phyloP scores from a whole-genome alignment of 2,329 filamentous ascomycete species.

The Sporothrix pallida region DNA sequence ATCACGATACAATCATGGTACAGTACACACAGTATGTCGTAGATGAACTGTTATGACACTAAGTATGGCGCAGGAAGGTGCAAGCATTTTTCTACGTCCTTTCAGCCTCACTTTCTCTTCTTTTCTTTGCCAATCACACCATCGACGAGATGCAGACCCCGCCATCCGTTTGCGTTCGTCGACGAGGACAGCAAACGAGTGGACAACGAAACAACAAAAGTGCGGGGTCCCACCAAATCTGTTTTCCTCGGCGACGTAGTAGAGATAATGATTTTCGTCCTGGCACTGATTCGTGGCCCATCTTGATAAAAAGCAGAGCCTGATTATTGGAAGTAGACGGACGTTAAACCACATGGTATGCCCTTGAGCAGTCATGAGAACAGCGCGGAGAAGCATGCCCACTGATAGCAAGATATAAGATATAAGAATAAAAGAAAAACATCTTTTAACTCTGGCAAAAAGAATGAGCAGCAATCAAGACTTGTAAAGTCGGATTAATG shows the following conservation, averaged over 20 bases:
- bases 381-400: not conserved
- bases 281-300: not conserved
- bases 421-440: not conserved
- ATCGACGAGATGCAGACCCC: not conserved
- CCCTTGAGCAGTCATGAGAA: not conserved
- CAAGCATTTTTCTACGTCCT: not conserved
- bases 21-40: too few species aligned
- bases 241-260: not conserved
- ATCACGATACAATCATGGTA: not conserved
- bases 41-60: not conserved
- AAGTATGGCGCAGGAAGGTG: not conserved
- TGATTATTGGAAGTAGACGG: not conserved
- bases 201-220: not conserved
- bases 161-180: not conserved
- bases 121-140: not conserved
- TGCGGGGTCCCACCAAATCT: not conserved
- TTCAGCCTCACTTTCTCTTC: not conserved
- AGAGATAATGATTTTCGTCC: not conserved
- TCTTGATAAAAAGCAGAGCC: not conserved
- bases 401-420: not conserved
- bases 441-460: not conserved
- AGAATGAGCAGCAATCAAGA: not conserved
- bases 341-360: not conserved
- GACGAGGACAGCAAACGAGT: not conserved
- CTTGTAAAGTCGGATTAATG: not conserved